Evolutionary conservation across 495 filamentous ascomycete species (phyloP).

Genomic region (Tricharina praecox): DNA sequence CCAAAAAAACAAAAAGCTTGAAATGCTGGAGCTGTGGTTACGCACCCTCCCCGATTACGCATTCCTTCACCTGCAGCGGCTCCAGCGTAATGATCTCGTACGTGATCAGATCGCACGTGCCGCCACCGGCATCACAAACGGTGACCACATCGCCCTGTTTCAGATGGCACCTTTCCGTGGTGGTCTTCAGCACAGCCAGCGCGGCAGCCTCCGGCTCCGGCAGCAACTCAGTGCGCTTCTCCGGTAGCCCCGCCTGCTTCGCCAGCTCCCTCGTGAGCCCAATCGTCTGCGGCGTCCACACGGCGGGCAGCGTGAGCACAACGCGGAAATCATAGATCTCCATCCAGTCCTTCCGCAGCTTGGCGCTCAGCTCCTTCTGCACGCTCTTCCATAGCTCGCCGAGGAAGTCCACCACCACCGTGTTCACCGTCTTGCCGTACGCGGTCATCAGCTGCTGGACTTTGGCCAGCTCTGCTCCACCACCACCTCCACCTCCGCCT

Average conservation of each 20-base stretch:
- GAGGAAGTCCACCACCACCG: background rate
- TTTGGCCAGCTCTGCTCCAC: background rate
- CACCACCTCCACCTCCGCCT: too few species aligned
- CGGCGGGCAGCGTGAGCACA: background rate
- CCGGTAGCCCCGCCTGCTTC: background rate
- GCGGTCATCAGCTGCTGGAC: background rate
- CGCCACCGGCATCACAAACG: constrained; percentile 2
- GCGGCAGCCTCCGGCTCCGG: constrained; percentile 1
- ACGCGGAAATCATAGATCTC: background rate
- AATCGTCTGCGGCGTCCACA: background rate
- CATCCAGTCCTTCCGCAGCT: background rate
- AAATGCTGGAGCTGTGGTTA: too few species aligned
- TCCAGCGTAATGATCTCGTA: background rate
- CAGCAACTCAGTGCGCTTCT: background rate
- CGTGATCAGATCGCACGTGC: constrained; percentile 2
- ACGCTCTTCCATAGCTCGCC: background rate
- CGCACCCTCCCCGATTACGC: background rate
- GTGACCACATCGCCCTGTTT: background rate
- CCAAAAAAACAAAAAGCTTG: too few species aligned
- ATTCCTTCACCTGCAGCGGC: background rate
- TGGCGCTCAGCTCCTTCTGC: background rate
- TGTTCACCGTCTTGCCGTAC: background rate
- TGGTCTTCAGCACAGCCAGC: background rate
- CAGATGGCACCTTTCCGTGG: background rate
- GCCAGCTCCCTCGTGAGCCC: constrained; percentile 1